Percentiles rank a stretch among this genome's conserved stretches.
phyloP scores from a whole-genome alignment of 495 filamentous ascomycete genomes.

The Oidiodendron maius region DNA sequence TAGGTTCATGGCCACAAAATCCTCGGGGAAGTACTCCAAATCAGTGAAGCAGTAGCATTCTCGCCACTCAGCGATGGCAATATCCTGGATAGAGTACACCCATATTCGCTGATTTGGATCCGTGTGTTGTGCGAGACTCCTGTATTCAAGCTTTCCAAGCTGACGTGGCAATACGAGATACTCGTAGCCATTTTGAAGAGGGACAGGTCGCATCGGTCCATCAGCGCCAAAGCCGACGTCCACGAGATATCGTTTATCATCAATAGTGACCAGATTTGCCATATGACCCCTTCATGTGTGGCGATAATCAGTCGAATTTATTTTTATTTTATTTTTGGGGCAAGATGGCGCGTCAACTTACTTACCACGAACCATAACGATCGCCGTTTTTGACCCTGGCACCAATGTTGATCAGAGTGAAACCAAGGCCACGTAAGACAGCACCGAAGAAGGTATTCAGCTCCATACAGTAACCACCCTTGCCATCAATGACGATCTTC shows the following conservation, averaged over 20 bases:
- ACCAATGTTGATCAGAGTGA: neutral
- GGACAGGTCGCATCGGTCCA: neutral
- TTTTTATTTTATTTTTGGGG: neutral
- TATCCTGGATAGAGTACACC: constrained; percentile 29
- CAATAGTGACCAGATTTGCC: neutral
- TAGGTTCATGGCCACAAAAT: constrained; percentile 57
- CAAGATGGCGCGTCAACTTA: neutral
- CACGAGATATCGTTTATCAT: constrained; percentile 5
- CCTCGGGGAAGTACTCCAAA: constrained; percentile 32
- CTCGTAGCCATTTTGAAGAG: neutral
- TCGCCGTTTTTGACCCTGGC: neutral
- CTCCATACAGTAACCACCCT: neutral
- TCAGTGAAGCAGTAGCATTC: constrained; percentile 34
- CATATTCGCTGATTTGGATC: constrained; percentile 27
- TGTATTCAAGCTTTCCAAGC: constrained; percentile 4
- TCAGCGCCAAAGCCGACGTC: neutral
- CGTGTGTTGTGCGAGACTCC: constrained; percentile 20
- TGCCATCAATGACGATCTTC: neutral
- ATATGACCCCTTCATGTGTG: neutral
- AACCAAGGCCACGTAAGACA: neutral
- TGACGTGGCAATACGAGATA: constrained; percentile 19
- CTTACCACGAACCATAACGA: neutral
- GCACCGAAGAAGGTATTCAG: neutral
- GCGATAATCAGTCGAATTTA: too few species aligned
- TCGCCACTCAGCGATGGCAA: constrained; percentile 19